Conservation (phyloP, 306 rosid genomes). For the Canavalia ensiformis region DNA sequence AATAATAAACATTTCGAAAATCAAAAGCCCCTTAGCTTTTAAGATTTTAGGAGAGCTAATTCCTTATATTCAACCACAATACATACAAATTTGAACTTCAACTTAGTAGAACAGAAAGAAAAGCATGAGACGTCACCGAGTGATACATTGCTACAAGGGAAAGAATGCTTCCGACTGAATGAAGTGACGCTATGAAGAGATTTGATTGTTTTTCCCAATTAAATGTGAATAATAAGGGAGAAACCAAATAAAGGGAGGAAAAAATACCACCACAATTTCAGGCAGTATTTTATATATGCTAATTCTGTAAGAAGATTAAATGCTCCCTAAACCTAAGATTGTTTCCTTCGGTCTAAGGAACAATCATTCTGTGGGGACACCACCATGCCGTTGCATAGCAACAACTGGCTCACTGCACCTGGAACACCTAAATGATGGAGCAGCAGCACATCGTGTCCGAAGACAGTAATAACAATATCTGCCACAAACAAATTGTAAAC, state of each 20-base stretch:
- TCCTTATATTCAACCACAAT: not conserved
- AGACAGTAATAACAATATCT: constrained; percentile 99
- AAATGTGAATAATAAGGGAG: constrained; percentile 43
- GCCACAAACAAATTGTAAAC: constrained; percentile 35
- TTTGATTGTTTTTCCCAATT: constrained; percentile 43
- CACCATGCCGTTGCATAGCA: constrained; percentile 83
- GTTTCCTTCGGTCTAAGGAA: constrained; percentile 37
- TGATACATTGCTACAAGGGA: constrained; percentile 44
- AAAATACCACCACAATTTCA: constrained; percentile 55
- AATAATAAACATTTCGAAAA: too few species aligned
- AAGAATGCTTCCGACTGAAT: constrained; percentile 48
- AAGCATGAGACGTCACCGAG: constrained; percentile 22
- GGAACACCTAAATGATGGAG: constrained; percentile 88
- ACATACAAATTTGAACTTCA: constrained; percentile 12
- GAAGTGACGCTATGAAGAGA: constrained; percentile 42
- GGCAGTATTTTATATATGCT: constrained; percentile 55
- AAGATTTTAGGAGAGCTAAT: not conserved
- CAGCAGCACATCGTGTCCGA: constrained; percentile 90
- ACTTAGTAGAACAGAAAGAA: not conserved
- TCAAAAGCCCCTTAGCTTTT: not conserved
- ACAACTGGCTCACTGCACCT: constrained; percentile 87
- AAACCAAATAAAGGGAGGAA: constrained; percentile 27
- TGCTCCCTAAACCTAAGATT: constrained; percentile 42
- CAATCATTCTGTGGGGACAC: constrained; percentile 55
- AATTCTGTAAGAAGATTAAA: constrained; percentile 50